A percentile compares a stretch with the other conserved stretches of the same genome.
phyloP scores from a whole-genome alignment of 495 filamentous ascomycete species.

The Letharia lupina region DNA sequence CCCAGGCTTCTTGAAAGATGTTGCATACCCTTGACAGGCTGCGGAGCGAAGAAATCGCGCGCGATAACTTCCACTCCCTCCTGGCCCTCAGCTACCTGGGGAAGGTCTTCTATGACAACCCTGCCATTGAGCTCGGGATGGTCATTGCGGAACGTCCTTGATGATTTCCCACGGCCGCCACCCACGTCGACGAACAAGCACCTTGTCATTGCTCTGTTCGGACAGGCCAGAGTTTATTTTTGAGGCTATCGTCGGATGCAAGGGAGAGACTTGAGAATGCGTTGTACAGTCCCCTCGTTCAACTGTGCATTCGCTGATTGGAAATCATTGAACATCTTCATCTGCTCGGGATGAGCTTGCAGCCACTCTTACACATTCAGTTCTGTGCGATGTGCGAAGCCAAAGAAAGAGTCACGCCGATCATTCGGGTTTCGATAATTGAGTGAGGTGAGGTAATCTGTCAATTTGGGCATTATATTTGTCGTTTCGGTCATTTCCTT shows the following conservation, averaged over 20 bases:
- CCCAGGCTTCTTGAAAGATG: not conserved
- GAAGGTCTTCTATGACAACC: not conserved
- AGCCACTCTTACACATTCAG: not conserved
- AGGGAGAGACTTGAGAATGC: not conserved
- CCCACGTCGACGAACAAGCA: not conserved
- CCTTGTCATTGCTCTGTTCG: not conserved
- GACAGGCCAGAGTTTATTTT: not conserved
- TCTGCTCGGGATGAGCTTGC: not conserved
- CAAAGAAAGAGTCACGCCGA: not conserved
- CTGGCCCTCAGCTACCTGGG: not conserved
- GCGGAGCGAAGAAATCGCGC: not conserved
- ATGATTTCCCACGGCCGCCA: not conserved
- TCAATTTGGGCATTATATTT: not conserved
- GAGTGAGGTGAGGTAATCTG: not conserved
- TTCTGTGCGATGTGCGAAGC: not conserved
- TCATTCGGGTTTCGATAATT: not conserved
- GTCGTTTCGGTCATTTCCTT: not conserved
- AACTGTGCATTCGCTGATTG: not conserved
- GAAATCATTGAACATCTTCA: not conserved
- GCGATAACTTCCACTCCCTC: not conserved
- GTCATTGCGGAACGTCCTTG: not conserved
- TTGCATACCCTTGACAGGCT: not conserved
- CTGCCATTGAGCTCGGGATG: not conserved
- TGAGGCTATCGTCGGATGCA: not conserved
- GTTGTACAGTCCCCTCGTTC: not conserved